Conservation (phyloP, 1,139 yeast genomes). For the Meyerozyma athensensis region DNA sequence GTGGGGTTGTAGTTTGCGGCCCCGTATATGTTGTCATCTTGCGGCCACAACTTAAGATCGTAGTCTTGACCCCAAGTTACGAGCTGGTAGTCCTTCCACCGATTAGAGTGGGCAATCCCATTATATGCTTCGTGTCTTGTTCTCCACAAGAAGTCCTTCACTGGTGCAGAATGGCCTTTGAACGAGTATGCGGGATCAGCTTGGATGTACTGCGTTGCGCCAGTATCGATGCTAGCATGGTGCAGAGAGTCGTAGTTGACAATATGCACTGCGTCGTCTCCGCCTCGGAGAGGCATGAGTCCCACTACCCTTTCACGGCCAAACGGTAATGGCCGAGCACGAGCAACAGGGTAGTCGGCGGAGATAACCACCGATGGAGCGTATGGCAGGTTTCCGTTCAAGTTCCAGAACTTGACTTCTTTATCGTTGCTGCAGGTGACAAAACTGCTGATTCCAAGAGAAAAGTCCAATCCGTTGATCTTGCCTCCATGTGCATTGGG, state of each 20-base stretch:
- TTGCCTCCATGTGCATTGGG: slow-evolving; percentile 70
- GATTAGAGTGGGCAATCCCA: slow-evolving; percentile 36
- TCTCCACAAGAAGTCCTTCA: slow-evolving; percentile 87
- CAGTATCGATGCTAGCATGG: slow-evolving; percentile 25
- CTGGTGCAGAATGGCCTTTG: slow-evolving; percentile 79
- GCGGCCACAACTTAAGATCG: slow-evolving; percentile 81
- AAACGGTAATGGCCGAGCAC: slow-evolving; percentile 86
- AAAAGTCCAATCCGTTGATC: slow-evolving; percentile 85
- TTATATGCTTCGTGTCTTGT: slow-evolving; percentile 41
- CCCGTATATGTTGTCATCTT: slow-evolving; percentile 54
- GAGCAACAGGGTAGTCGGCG: slow-evolving; percentile 80
- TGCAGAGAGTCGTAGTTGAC: slow-evolving; percentile 52
- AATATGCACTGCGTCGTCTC: slow-evolving; percentile 68
- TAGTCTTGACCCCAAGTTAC: slow-evolving; percentile 90
- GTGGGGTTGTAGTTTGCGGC: slow-evolving; percentile 52
- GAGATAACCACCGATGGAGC: slow-evolving; percentile 56
- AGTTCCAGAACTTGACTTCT: slow-evolving; percentile 85
- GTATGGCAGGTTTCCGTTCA: slow-evolving; percentile 24
- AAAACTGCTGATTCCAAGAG: slow-evolving; percentile 53
- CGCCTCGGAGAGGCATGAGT: slow-evolving; percentile 87
- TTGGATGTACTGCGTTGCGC: slow-evolving; percentile 24
- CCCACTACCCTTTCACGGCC: slow-evolving; percentile 76
- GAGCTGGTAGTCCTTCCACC: slow-evolving; percentile 78
- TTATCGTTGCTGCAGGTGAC: slow-evolving; percentile 84
- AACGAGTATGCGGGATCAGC: slow-evolving; percentile 54